A percentile compares a stretch with the other conserved stretches of the same genome.
Evolutionary conservation across 2,329 filamentous ascomycete species (phyloP).

Genomic region (Trichoderma hamatum): DNA sequence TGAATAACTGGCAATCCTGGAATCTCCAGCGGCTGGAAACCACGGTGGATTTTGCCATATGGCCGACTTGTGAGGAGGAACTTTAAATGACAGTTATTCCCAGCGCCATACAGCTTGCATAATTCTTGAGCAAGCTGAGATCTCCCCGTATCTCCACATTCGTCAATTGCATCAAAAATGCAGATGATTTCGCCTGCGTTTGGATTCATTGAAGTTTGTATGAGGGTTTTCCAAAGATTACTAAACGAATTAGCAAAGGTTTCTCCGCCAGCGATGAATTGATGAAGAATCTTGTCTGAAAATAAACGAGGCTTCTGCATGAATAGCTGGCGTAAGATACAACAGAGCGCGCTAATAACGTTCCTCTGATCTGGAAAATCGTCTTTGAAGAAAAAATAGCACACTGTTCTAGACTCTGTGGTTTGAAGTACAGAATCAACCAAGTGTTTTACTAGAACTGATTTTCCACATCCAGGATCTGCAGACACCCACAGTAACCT

Average conservation of each 20-base stretch:
- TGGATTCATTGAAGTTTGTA: conserved; percentile 25
- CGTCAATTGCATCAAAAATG: conserved; percentile 47
- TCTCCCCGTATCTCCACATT: conserved; percentile 37
- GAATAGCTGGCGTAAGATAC: conserved; percentile 25
- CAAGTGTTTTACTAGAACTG: conserved; percentile 45
- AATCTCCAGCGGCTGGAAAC: conserved; percentile 29
- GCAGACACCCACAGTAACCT: conserved; percentile 40
- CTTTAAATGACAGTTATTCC: conserved; percentile 36
- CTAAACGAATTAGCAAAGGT: conserved; percentile 32
- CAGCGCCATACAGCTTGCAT: conserved; percentile 32
- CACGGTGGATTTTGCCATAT: conserved; percentile 33
- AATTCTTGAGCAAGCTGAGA: conserved; percentile 34
- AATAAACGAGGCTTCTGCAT: conserved; percentile 31
- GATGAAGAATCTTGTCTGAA: conserved; percentile 30
- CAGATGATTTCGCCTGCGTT: conserved; percentile 37
- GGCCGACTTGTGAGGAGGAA: conserved; percentile 43
- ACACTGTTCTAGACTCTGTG: conserved; percentile 32
- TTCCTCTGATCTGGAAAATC: conserved; percentile 43
- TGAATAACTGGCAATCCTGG: conserved; percentile 28
- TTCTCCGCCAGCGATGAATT: conserved; percentile 30
- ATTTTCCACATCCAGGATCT: conserved; percentile 50
- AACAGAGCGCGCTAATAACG: conserved; percentile 38
- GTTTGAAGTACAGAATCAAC: conserved; percentile 37
- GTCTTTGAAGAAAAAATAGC: conserved; percentile 53
- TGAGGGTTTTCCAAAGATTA: conserved; percentile 40